Conservation (phyloP, 768 basidiomycete species). For the Naematelia encephala region DNA sequence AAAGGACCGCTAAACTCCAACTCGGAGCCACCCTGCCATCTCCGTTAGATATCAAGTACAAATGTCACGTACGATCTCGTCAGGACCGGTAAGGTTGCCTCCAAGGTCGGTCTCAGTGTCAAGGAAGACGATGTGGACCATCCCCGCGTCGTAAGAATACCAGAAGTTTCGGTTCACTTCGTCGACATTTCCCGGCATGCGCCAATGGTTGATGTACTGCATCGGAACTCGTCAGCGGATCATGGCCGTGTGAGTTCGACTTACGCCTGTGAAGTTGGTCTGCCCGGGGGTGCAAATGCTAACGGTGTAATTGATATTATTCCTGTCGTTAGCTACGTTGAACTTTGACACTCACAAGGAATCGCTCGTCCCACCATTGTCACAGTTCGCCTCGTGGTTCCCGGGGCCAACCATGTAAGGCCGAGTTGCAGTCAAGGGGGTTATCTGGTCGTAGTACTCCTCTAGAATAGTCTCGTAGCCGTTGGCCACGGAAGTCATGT, state of each 20-base stretch:
- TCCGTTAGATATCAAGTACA: no score
- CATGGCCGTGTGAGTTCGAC: no score
- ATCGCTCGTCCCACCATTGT: constrained; percentile 11
- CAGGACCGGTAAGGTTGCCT: neutral
- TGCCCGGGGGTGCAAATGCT: constrained; percentile 15
- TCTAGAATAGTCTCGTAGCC: constrained; percentile 20
- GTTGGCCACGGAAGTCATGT: constrained; percentile 8
- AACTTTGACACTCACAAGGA: neutral
- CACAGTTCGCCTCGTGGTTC: constrained; percentile 41
- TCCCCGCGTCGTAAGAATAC: constrained; percentile 17
- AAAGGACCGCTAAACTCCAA: no score
- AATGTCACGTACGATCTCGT: constrained; percentile 9
- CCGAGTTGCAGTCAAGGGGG: constrained; percentile 21
- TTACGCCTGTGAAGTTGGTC: constrained; percentile 22
- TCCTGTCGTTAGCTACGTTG: neutral
- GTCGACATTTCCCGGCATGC: neutral
- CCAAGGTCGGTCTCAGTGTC: constrained; percentile 22
- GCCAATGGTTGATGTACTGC: neutral
- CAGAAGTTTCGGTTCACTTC: constrained; percentile 3
- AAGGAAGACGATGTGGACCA: constrained; percentile 15
- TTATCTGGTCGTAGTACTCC: constrained; percentile 21
- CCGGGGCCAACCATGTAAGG: constrained; percentile 44
- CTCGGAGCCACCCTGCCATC: no score
- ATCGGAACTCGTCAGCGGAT: neutral
- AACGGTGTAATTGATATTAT: constrained; percentile 13